Percentiles rank a stretch among this genome's conserved stretches.
These are phyloP conservation scores for Spizellomyces punctatus DNA, from an alignment of 192 early-diverging fungal species.

Conservation along the genomic window DNA sequence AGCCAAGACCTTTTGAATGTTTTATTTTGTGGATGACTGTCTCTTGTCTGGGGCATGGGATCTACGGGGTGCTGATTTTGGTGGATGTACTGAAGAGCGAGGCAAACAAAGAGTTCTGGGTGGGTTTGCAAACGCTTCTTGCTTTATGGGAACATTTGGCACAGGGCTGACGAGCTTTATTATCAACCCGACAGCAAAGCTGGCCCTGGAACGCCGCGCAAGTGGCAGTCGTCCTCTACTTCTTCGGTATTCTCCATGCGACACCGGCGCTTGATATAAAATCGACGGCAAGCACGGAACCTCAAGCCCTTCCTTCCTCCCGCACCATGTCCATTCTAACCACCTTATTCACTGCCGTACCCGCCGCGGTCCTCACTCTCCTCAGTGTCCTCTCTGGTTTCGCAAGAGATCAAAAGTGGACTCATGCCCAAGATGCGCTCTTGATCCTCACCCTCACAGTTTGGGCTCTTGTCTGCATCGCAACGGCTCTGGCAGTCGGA, in stretches of 20 bases:
- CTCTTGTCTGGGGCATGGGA: not conserved
- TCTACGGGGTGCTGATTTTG: not conserved
- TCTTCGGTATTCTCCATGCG: not conserved
- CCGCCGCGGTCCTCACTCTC: not conserved
- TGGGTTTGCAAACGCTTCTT: not conserved
- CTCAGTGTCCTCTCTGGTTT: not conserved
- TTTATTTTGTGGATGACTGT: not conserved
- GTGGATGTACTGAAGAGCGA: not conserved
- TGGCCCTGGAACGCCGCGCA: not conserved
- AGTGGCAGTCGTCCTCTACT: not conserved
- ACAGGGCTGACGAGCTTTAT: too few relatives aligned
- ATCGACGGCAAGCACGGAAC: not conserved
- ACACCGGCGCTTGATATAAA: not conserved
- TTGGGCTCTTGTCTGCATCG: not conserved
- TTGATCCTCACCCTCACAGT: not conserved
- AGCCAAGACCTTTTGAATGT: not conserved
- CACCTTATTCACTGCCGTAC: not conserved
- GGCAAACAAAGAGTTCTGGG: not conserved
- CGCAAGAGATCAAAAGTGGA: not conserved
- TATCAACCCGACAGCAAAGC: not conserved
- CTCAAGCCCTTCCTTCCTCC: not conserved
- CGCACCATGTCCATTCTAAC: slow-evolving; percentile 1
- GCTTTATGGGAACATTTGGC: not conserved
- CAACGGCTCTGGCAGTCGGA: not conserved
- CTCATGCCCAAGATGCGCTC: not conserved